Evolutionary conservation across 306 rosid genomes (phyloP).

Genomic region (Quercus mongolica): DNA sequence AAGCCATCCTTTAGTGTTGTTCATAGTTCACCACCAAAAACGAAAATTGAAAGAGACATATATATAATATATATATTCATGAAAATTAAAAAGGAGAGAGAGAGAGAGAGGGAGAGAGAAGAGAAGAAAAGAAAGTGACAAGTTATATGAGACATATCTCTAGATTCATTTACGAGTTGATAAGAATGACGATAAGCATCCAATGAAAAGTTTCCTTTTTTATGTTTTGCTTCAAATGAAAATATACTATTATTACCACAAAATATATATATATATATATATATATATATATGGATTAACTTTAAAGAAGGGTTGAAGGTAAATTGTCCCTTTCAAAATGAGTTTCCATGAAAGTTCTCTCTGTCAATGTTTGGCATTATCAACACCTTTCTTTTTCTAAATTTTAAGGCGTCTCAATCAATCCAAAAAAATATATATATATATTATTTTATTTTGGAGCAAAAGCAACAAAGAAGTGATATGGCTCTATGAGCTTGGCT

Average conservation of each 20-base stretch:
- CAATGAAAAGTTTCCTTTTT: neutral
- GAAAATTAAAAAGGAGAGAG: neutral
- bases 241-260: neutral
- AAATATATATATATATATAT: neutral
- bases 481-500: neutral
- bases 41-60: neutral
- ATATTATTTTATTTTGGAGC: neutral
- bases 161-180: neutral
- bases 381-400: slow-evolving; percentile 9
- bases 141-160: neutral
- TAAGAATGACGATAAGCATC: neutral
- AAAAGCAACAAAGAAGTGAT: neutral
- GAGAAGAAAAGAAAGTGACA: neutral
- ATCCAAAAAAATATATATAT: neutral
- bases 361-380: neutral
- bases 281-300: neutral
- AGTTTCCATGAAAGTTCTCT: slow-evolving; percentile 13
- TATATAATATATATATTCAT: neutral
- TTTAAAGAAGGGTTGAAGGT: neutral
- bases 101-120: neutral
- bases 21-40: neutral
- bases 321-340: slow-evolving; percentile 9
- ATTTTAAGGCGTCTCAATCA: neutral
- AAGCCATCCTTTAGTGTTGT: neutral
- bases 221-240: neutral